Evolutionary conservation across 164 flowering plant species (phyloP), one percentile per base, ranked within the genome.

Genomic region (Vitis labrusca): DNA sequence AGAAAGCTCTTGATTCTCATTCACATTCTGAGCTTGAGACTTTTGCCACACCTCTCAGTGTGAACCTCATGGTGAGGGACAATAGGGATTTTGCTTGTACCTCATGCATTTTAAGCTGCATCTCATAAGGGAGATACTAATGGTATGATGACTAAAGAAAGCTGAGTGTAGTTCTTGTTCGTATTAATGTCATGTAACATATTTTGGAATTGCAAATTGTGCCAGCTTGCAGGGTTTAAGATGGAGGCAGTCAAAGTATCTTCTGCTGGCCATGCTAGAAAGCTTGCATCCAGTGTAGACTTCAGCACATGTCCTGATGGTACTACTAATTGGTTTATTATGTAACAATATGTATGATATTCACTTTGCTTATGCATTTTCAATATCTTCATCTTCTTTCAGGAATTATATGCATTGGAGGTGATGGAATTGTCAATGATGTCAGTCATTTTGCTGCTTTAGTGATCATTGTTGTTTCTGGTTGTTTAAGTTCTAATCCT

Each of bases 391-490:
- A 0, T 48, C 53, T 55, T 60, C 30, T 74, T 78, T 11, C 85
- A 95, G 99, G 99, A 73, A 95, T 95, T 59, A 91, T 95, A 72
- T 95, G 99, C 76, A 97, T 95, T 72, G 99, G 99, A 66, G 99
- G 99, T 77, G 99, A 95, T 85, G 99, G 99, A 62, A 95, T 95
- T 78, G 85, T 95, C 13, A 95, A 95, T 80, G 99, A 95, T 98
- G 99, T 95, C 63, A 68, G 97, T 71, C 11, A 48, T 74, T 57
- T 65, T 30, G 12, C 37, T 57, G 15, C 67, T 27, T 12, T 70
- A 29, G 2, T 11, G 61, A 6, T 55, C 4, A 15, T 50, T 51
- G 1, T 50, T 69, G 59, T 65, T 66, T 71, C 30, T 53, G 50
- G 63, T 58, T 57, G 5, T 15, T 62, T 56, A 15, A 61, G 10